Conservation (phyloP, 2,329 filamentous ascomycete species). For the Furcasterigmium furcatum region DNA sequence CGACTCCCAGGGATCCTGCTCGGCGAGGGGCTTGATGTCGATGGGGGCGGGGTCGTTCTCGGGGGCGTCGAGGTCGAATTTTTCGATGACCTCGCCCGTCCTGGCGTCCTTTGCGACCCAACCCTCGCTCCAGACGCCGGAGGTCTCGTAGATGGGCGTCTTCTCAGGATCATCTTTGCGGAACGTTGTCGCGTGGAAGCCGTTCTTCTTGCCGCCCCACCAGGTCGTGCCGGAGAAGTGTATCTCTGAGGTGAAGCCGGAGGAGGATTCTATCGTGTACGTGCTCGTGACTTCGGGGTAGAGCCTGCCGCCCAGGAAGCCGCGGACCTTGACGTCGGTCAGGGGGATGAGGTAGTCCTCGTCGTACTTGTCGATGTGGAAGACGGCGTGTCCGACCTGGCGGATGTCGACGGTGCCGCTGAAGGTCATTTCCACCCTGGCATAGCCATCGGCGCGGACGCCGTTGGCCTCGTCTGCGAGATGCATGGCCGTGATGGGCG, state of each 20-base stretch:
- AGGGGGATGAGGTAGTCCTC: constrained; percentile 48
- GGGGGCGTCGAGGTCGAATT: constrained; percentile 29
- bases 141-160: constrained; percentile 15
- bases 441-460: constrained; percentile 46
- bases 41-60: constrained; percentile 27
- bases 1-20: constrained; percentile 79
- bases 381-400: constrained; percentile 45
- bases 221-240: constrained; percentile 43
- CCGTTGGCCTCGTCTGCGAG: constrained; percentile 37
- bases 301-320: constrained; percentile 41
- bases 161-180: constrained; percentile 30
- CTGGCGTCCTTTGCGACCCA: constrained; percentile 24
- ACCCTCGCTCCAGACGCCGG: constrained; percentile 12
- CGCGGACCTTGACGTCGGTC: constrained; percentile 43
- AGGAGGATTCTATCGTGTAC: constrained; percentile 40
- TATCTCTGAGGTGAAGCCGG: constrained; percentile 42
- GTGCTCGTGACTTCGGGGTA: constrained; percentile 45
- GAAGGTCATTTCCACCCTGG: constrained; percentile 49
- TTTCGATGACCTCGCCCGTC: constrained; percentile 28
- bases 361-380: constrained; percentile 44
- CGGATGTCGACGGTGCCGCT: constrained; percentile 44
- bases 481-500: constrained; percentile 50
- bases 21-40: constrained; percentile 47
- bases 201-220: constrained; percentile 40
- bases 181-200: constrained; percentile 40